Conservation (phyloP, 192 early-diverging fungal genomes). For the Umbelopsis sp. region DNA sequence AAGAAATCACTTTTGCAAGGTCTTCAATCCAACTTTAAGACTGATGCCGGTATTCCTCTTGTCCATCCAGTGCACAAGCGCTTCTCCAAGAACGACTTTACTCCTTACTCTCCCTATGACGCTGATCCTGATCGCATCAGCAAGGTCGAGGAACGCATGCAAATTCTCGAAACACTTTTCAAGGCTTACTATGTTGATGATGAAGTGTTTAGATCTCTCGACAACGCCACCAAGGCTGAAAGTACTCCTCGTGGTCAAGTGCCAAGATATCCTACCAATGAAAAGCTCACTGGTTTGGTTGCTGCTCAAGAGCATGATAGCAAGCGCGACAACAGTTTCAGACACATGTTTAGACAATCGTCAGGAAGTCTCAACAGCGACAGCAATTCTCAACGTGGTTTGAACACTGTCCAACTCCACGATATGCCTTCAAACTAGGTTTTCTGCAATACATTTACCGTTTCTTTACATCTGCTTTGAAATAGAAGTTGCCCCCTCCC, state of each 20-base stretch:
- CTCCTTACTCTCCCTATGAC: constrained; percentile 20
- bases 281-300: constrained; percentile 12
- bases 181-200: constrained; percentile 45
- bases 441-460: not conserved
- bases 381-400: constrained; percentile 28
- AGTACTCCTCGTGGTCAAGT: not conserved
- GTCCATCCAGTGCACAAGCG: constrained; percentile 40
- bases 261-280: not conserved
- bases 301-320: constrained; percentile 9
- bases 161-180: constrained; percentile 36
- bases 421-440: constrained; percentile 22
- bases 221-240: constrained; percentile 32
- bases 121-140: constrained; percentile 36
- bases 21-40: constrained; percentile 39
- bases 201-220: constrained; percentile 39
- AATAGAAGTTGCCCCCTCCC: not conserved
- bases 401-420: constrained; percentile 24
- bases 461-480: not conserved
- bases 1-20: constrained; percentile 36
- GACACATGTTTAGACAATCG: constrained; percentile 30
- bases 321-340: constrained; percentile 28
- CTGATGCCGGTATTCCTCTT: constrained; percentile 40
- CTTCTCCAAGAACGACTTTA: constrained; percentile 26
- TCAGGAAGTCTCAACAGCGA: constrained; percentile 30
- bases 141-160: constrained; percentile 42